phyloP scores from a whole-genome alignment of 331 rosid genomes.

The Stylosanthes scabra region DNA sequence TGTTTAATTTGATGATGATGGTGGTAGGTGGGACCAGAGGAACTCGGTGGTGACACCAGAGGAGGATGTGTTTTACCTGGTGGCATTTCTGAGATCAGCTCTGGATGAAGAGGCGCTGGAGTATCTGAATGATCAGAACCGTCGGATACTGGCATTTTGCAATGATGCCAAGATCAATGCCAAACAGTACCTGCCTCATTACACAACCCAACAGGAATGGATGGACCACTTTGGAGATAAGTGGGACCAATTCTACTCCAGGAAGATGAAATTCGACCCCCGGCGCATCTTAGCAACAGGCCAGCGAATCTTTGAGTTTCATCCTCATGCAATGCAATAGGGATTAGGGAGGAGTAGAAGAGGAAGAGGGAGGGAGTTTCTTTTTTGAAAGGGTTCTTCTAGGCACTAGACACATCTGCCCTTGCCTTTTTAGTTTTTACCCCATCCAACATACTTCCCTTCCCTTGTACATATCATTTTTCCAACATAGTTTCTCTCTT shows the following conservation, averaged over 20 bases:
- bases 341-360: neutral
- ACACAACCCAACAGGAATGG: conserved; percentile 78
- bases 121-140: conserved; percentile 76
- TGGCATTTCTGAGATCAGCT: conserved; percentile 93
- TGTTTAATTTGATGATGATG: neutral
- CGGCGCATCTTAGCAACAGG: conserved; percentile 85
- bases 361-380: neutral
- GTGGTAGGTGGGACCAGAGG: conserved; percentile 81
- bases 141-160: conserved; percentile 75
- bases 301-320: conserved; percentile 74
- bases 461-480: neutral
- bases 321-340: conserved; percentile 42
- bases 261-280: conserved; percentile 85
- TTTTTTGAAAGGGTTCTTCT: neutral
- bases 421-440: too few relatives aligned
- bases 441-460: too few relatives aligned
- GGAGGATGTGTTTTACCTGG: conserved; percentile 89
- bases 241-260: conserved; percentile 70
- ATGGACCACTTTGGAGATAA: conserved; percentile 87
- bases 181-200: conserved; percentile 95
- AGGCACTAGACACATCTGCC: too few relatives aligned
- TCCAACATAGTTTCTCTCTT: neutral
- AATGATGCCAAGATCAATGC: conserved; percentile 61
- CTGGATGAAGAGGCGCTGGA: conserved; percentile 71
- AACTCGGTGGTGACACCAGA: conserved; percentile 88